Base-by-base conservation (phyloP, 768 basidiomycete species). In the Pulveroboletus sp. region DNA sequence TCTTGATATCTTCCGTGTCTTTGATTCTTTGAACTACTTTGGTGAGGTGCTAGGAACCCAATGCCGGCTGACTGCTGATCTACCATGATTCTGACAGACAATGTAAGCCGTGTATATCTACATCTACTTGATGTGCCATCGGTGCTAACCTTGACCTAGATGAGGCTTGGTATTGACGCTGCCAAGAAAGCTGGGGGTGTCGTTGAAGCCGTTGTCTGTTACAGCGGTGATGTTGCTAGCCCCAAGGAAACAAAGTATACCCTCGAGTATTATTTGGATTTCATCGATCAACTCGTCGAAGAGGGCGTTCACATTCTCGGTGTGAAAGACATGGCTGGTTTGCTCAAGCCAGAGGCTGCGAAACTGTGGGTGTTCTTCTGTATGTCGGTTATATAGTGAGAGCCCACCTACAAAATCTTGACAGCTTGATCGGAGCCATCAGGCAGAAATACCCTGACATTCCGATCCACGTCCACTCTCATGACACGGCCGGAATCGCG, bases 171-270 rank as follows among this genome's bases (percentile, higher is more conserved):
- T 66, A 98, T 99, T 60, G 96, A 99, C 65, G 96, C 96, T 34
- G 96, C 96, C 51, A 99, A 98, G 83, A 96, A 96, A 71, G 96
- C 96, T 27, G 96, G 96, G 50, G 96, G 96, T 77, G 96, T 99
- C 43, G 86, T 87, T 52, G 96, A 99, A 70, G 96, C 91, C 36
- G 92, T 91, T 50, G 90, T 95, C 58, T 99, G 96, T 76, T 99
- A 99, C 78, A 94, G 90, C 57, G 96, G 96, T 53, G 96, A 99
- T 66, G 88, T 96, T 41, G 94, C 93, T 32, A 90, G 81, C 73
- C 85, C 91, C 46, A 93, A 87, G 71, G 92, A 94, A 73, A 92
- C 79, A 53, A 99, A 99, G 73, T 99, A 99, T 74, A 98, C 94
- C 14, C 77, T 99, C 36, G 75, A 95, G 67, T 99, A 99, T 74